Conservation (phyloP, 2,329 filamentous ascomycete genomes). For the Ophiostoma pallidulum region DNA sequence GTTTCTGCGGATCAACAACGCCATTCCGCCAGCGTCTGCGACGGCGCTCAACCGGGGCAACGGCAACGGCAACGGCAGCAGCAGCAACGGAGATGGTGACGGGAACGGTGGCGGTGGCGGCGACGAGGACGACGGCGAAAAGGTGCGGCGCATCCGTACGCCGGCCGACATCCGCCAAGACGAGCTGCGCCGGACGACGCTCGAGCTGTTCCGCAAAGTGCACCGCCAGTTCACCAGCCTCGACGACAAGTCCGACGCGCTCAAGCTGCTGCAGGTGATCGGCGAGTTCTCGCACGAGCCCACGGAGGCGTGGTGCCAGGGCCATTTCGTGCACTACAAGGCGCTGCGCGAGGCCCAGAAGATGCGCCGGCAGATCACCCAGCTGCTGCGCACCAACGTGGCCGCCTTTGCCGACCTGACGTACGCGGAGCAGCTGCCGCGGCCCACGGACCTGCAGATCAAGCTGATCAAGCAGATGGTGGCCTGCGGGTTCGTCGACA, state of each 20-base stretch:
- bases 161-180: constrained; percentile 64
- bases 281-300: constrained; percentile 74
- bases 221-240: constrained; percentile 71
- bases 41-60: not conserved
- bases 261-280: constrained; percentile 82
- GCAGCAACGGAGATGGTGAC: too few relatives aligned
- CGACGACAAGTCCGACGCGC: constrained; percentile 75
- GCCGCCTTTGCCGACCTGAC: constrained; percentile 53
- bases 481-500: constrained; percentile 86
- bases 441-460: constrained; percentile 58
- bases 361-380: constrained; percentile 71
- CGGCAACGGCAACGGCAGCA: constrained; percentile 20
- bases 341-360: constrained; percentile 78
- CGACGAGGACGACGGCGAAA: constrained; percentile 30
- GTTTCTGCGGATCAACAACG: constrained; percentile 73
- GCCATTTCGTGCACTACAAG: constrained; percentile 80
- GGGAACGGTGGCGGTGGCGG: constrained; percentile 28
- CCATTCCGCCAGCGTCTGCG: constrained; percentile 48
- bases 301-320: constrained; percentile 64
- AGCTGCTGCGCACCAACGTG: constrained; percentile 68
- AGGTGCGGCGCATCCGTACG: constrained; percentile 37
- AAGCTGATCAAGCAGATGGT: constrained; percentile 83
- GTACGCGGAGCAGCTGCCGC: constrained; percentile 47
- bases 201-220: constrained; percentile 55
- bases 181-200: constrained; percentile 55